Base-by-base conservation (phyloP, 257 asterid species). In the Euphrasia confusa region DNA sequence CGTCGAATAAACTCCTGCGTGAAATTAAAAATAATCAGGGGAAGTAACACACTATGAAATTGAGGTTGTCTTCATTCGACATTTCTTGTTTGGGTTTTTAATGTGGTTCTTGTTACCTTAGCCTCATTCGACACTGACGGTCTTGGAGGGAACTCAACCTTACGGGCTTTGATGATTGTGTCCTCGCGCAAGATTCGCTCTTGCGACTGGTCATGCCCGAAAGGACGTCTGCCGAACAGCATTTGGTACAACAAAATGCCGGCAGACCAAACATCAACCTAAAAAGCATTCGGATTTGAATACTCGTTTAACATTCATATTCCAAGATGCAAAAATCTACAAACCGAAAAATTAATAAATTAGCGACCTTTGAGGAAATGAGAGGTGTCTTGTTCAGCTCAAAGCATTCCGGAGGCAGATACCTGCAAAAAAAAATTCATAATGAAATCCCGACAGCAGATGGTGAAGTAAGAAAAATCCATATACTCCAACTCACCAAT, bases 211-310 rank as follows among this genome's bases (percentile, higher is more conserved):
- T 93, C 97, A 45, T 93, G 99, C 49, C 99, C 99, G 68, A 93
- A 93, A 65, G 99, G 99, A 49, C 97, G 87, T 78, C 75, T 79
- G 26, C 99, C 97, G 71, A 87, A 89, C 56, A 93, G 84, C 94
- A 93, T 87, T 84, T 93, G 99, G 88, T 89, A 93, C 69, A 89
- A 74, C 61, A 93, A 78, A 63, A 93, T 76, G 12, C 99, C 99
- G 44, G 87, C 90, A 66, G 99, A 93, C 99, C 99, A 93, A 39
- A 93, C 99, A 79, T 93, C 99, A 65, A 93, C 99, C 97, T 93
- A 63, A 58, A 21, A 21, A 5, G 33, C 33, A 3, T 4, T 30
- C 33, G 33, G 4, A 30, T 30, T 30, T 30, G 33, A 30, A 30
- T 30, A 30, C 33, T 30, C 3, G 5, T 30, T 30, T 3, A 33